Percentiles rank a stretch among this genome's conserved stretches.
phyloP scores from a whole-genome alignment of 345 rosid species.

The Aegle marmelos region DNA sequence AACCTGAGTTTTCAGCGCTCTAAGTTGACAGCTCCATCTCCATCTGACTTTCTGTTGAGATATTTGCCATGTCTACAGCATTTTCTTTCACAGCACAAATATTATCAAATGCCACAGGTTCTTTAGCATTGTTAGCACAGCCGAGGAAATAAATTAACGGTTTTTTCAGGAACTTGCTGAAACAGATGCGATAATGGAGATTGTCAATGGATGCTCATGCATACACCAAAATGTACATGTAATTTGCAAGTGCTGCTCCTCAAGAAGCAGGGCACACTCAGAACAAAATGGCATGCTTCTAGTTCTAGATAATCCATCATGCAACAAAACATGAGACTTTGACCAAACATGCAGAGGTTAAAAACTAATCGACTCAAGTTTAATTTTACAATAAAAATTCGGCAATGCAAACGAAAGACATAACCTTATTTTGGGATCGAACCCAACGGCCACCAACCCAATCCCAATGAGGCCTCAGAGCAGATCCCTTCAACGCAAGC shows the following conservation, averaged over 20 bases:
- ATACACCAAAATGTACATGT: background rate
- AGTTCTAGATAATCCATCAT: too few species aligned
- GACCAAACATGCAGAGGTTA: background rate
- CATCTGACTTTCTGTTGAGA: background rate
- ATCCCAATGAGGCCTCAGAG: slow-evolving; percentile 22
- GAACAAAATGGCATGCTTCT: too few species aligned
- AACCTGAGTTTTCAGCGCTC: background rate
- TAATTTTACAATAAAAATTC: background rate
- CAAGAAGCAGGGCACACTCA: background rate
- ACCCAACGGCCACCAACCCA: slow-evolving; percentile 22
- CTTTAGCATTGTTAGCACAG: background rate
- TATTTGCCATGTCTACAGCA: background rate
- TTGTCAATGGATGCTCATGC: background rate
- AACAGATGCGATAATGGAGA: background rate
- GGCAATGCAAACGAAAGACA: background rate
- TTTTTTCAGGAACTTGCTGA: background rate
- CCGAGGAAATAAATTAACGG: background rate
- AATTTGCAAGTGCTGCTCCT: background rate
- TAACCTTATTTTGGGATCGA: slow-evolving; percentile 8
- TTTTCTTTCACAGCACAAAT: background rate
- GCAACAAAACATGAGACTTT: background rate
- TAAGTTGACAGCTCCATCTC: background rate
- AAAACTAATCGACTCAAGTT: background rate
- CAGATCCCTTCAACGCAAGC: background rate
- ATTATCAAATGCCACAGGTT: background rate